Evolutionary conservation across 495 filamentous ascomycete genomes (phyloP).

Genomic region (Aspergillus taichungensis): DNA sequence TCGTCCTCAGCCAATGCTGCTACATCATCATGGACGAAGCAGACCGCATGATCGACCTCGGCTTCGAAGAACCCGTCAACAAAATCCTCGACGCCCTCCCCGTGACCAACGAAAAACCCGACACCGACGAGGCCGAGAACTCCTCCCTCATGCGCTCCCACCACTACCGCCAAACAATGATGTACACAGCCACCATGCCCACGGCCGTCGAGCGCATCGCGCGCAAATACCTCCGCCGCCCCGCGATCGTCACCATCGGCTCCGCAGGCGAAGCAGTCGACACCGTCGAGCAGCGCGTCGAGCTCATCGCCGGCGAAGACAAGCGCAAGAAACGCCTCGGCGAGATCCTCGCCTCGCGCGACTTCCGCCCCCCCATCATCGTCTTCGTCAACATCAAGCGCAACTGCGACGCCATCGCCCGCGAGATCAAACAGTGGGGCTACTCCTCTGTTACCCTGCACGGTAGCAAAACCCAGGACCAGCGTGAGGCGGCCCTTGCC

Average conservation of each 20-base stretch:
- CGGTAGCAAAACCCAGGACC: slow-evolving; percentile 93
- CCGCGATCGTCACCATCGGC: slow-evolving; percentile 91
- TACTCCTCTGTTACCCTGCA: slow-evolving; percentile 87
- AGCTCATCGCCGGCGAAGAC: slow-evolving; percentile 87
- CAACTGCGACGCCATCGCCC: slow-evolving; percentile 92
- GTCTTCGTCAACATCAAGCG: slow-evolving; percentile 99
- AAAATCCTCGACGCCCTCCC: slow-evolving; percentile 98
- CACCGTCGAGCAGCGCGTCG: slow-evolving; percentile 94
- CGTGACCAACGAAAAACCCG: slow-evolving; percentile 91
- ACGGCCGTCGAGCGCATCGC: slow-evolving; percentile 89
- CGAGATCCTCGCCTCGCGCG: slow-evolving; percentile 78
- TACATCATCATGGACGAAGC: slow-evolving; percentile 99
- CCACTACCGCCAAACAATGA: slow-evolving; percentile 96
- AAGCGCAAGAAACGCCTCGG: slow-evolving; percentile 93
- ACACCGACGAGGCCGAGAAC: slow-evolving; percentile 89
- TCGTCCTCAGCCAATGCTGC: slow-evolving; percentile 91
- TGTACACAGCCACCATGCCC: slow-evolving; percentile 99
- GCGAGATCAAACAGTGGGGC: slow-evolving; percentile 92
- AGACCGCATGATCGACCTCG: slow-evolving; percentile 97
- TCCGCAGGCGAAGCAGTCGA: slow-evolving; percentile 97
- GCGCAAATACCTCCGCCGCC: slow-evolving; percentile 87
- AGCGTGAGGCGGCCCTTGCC: slow-evolving; percentile 90
- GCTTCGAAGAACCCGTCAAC: slow-evolving; percentile 95
- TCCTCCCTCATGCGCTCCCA: slow-evolving; percentile 74
- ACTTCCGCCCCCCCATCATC: slow-evolving; percentile 90